Evolutionary conservation across 805 yeast species (phyloP).

Genomic region (Saccharomycopsis capsularis): DNA sequence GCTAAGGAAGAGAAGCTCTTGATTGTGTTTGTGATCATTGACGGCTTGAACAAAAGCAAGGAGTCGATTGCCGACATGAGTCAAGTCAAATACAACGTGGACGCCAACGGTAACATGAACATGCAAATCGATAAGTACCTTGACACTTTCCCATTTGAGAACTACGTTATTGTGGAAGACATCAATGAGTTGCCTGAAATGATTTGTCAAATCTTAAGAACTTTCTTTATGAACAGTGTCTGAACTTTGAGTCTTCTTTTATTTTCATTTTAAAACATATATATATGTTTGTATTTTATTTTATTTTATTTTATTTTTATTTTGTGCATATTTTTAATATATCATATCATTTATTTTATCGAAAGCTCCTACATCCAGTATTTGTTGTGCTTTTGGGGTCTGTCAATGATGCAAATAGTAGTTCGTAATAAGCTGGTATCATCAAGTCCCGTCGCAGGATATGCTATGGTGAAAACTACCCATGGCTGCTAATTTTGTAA

Average conservation of each 20-base stretch:
- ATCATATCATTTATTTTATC: background rate
- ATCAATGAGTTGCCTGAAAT: conserved; percentile 87
- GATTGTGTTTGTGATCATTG: conserved; percentile 91
- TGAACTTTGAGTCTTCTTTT: background rate
- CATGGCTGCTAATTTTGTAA: no score
- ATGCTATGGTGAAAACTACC: no score
- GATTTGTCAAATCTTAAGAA: conserved; percentile 82
- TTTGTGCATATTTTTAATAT: background rate
- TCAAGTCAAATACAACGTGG: conserved; percentile 73
- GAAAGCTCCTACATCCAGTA: background rate
- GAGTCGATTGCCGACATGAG: conserved; percentile 92
- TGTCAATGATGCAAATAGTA: background rate
- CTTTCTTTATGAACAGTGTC: conserved; percentile 51
- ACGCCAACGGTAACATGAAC: conserved; percentile 59
- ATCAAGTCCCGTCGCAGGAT: no score
- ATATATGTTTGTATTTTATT: background rate
- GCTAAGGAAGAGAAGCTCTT: conserved; percentile 90
- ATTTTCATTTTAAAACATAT: background rate
- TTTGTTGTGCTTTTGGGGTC: background rate
- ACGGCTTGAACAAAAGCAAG: conserved; percentile 61
- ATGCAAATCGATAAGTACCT: conserved; percentile 77
- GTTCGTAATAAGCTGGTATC: no score
- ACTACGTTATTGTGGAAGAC: conserved; percentile 87
- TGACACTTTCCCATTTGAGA: conserved; percentile 95
- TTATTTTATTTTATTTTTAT: background rate